Evolutionary conservation across 139 green algal species (phyloP).

Genomic region (Chlorella sp.): DNA sequence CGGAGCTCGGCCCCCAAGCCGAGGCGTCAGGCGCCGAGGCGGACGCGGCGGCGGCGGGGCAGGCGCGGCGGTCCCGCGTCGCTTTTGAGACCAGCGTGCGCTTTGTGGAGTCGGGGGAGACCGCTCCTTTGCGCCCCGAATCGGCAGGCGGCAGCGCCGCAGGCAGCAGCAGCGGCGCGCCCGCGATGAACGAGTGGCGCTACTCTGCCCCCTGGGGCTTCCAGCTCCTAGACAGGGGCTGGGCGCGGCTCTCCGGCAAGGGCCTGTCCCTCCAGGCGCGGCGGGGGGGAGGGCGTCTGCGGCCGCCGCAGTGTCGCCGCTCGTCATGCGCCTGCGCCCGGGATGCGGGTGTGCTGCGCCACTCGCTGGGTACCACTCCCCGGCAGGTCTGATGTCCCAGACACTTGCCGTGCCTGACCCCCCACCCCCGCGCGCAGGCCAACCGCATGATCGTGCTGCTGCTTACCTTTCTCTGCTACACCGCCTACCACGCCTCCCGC

Average conservation of each 20-base stretch:
- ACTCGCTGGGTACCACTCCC: no score
- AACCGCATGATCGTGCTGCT: slow-evolving; percentile 73
- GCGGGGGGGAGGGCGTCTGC: background rate
- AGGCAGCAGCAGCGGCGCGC: background rate
- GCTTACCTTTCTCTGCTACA: slow-evolving; percentile 92
- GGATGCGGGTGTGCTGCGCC: background rate
- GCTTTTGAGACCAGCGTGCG: slow-evolving; percentile 32
- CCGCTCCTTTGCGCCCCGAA: slow-evolving; percentile 25
- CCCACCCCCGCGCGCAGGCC: slow-evolving; percentile 9
- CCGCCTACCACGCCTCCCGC: slow-evolving; percentile 86
- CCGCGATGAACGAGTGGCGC: slow-evolving; percentile 18
- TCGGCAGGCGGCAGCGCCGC: slow-evolving; percentile 2
- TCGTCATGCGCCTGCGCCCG: background rate
- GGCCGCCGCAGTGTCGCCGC: background rate
- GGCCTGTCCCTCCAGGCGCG: slow-evolving; percentile 21
- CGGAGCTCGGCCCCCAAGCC: no score
- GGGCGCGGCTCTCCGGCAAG: background rate
- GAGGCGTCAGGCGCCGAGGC: no score
- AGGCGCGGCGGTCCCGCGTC: no score
- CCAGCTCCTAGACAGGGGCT: slow-evolving; percentile 2
- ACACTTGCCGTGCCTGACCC: background rate
- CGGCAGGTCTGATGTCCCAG: no score
- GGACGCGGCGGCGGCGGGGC: no score
- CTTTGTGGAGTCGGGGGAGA: slow-evolving; percentile 5
- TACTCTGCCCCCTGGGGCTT: slow-evolving; percentile 25